Percentiles rank a stretch among this genome's conserved stretches.
phyloP scores from a whole-genome alignment of 306 rosid species.

The Quercus bicolor region DNA sequence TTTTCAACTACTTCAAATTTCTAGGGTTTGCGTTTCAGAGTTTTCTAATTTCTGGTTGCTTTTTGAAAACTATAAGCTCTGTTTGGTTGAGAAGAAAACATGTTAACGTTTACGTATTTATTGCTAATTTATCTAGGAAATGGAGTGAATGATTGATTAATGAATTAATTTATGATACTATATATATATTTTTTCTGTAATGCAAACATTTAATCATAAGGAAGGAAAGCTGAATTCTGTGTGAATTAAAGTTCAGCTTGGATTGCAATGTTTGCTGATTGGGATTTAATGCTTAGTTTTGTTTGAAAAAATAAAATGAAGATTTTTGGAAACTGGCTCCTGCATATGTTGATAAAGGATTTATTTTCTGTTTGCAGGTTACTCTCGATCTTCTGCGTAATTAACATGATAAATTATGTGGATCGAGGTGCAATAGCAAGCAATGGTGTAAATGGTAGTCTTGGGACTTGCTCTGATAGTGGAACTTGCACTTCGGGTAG shows the following conservation, averaged over 20 bases:
- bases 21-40: neutral
- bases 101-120: neutral
- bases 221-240: neutral
- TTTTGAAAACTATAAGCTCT: neutral
- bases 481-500: conserved; percentile 71
- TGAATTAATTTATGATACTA: neutral
- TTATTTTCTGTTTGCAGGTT: conserved; percentile 42
- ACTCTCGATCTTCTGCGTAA: conserved; percentile 56
- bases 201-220: neutral
- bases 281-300: neutral
- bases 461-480: conserved; percentile 51
- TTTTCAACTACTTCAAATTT: neutral
- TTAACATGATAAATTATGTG: conserved; percentile 70
- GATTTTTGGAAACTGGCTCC: neutral
- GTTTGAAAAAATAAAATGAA: neutral
- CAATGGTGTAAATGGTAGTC: conserved; percentile 85
- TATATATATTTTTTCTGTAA: neutral
- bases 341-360: neutral
- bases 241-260: neutral
- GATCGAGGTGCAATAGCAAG: conserved; percentile 93
- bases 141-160: neutral
- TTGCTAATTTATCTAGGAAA: neutral
- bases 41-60: neutral
- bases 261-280: neutral
- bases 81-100: neutral